These are phyloP conservation scores for Hypomontagnella submonticulosa DNA, from an alignment of 495 filamentous ascomycete genomes.

Conservation along the genomic window DNA sequence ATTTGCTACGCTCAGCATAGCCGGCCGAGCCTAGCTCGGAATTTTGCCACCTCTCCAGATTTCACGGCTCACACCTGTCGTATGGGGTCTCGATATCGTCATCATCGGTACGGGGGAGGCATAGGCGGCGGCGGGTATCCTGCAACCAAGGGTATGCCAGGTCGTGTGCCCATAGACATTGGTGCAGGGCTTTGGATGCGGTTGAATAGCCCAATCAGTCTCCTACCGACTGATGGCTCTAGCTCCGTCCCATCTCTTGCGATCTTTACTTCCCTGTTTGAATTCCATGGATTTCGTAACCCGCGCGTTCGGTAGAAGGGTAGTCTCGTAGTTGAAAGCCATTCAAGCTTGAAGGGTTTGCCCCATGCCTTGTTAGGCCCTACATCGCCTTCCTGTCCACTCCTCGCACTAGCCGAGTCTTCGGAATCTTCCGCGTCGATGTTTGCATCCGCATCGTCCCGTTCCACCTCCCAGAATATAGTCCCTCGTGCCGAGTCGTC, in stretches of 20 bases:
- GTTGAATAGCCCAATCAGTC: constrained; percentile 83
- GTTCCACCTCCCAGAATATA: constrained; percentile 95
- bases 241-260: constrained; percentile 95
- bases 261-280: constrained; percentile 95
- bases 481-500: constrained; percentile 92
- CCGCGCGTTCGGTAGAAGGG: constrained; percentile 93
- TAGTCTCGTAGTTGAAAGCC: constrained; percentile 85
- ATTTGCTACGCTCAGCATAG: constrained; percentile 41
- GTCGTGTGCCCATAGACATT: constrained; percentile 38
- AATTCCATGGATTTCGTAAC: constrained; percentile 95
- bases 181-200: constrained; percentile 57
- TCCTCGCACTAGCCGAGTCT: constrained; percentile 50
- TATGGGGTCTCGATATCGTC: constrained; percentile 8
- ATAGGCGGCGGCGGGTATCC: constrained; percentile 49
- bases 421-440: constrained; percentile 55
- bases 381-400: constrained; percentile 53
- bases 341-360: constrained; percentile 92
- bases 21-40: constrained; percentile 36
- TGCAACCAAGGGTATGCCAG: constrained; percentile 38
- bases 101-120: constrained; percentile 36
- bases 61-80: constrained; percentile 12
- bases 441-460: constrained; percentile 56
- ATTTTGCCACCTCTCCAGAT: constrained; percentile 27
- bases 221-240: constrained; percentile 82
- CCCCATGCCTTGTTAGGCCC: constrained; percentile 76